Evolutionary conservation across 805 yeast species (phyloP), one percentile per base, ranked within the genome.

Genomic region (Komagataella pastoris): DNA sequence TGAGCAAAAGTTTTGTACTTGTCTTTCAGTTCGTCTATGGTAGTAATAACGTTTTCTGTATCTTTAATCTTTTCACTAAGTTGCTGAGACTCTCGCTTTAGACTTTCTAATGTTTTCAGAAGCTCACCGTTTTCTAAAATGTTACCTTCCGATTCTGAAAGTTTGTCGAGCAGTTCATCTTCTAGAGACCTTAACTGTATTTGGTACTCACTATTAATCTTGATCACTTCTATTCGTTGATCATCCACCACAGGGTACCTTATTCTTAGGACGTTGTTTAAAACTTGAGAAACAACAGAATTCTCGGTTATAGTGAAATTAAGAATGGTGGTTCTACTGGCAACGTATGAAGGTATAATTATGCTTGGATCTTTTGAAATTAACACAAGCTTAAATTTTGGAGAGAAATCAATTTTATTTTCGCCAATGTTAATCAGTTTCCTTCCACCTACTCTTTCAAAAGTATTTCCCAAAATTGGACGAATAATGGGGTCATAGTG

Each of bases 291-390:
- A 53, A 84, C 82, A 49, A 90, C 65, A 48, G 83, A 81, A 48
- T 80, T 76, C 46, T 76, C 71, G 0, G 96, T 85, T n/a, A 85
- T 68, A 0, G 89, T 74, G 63, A 83, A 91, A 63, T 88, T 87
- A 17, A 87, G 70, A 8, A 81, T 59, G 3, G 81, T 69, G 8
- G 85, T 76, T 52, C 93, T 69, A 14, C 89, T 71, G 12, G 75
- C 59, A n/a, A 88, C 69, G 60, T 76, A 82, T 2, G 83, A 69
- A 0, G 83, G 65, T 1, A 84, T 57, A 0, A 45, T 50, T 1
- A 73, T 64, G 2, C 69, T 61, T 0, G 83, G 69, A 58, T 86
- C 88, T 49, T 73, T 75, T 0, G 96, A 76, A 55, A 79, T 74
- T 45, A 91, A 62, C 45, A 68, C 74, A 44, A 91, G 57, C 52